Evolutionary conservation across 75 land plant species (phyloP).

Genomic region (Isoetes taiwanensis): DNA sequence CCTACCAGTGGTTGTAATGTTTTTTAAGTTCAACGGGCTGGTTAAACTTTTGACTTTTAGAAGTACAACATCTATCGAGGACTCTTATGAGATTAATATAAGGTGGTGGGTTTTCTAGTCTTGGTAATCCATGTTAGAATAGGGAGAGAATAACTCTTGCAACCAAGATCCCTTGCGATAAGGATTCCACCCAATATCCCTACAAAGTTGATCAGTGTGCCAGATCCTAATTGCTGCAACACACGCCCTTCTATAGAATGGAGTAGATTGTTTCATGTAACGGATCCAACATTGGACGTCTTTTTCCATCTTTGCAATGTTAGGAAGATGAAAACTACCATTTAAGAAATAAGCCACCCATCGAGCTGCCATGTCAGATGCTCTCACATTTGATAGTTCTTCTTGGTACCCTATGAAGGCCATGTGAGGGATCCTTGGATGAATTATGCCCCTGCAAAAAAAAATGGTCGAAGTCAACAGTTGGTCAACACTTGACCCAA

Average conservation of each 20-base stretch:
- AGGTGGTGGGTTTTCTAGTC: too few relatives aligned
- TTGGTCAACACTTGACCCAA: too few relatives aligned
- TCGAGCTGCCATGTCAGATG: conserved; percentile 55
- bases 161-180: conserved; percentile 35
- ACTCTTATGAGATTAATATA: too few relatives aligned
- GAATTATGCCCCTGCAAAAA: conserved; percentile 45
- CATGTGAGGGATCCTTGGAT: conserved; percentile 65
- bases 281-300: conserved; percentile 20
- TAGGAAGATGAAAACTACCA: conserved; percentile 38
- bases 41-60: too few relatives aligned
- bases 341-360: conserved; percentile 48
- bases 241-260: conserved; percentile 17
- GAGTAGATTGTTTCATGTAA: conserved; percentile 27
- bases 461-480: too few relatives aligned
- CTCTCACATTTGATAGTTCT: conserved; percentile 49
- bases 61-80: too few relatives aligned
- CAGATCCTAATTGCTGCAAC: conserved; percentile 27
- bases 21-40: too few relatives aligned
- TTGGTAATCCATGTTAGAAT: conserved; percentile 30
- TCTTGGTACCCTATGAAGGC: conserved; percentile 60
- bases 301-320: conserved; percentile 34
- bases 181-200: conserved; percentile 47
- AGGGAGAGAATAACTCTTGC: conserved; percentile 36
- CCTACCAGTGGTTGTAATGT: too few relatives aligned
- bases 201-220: conserved; percentile 50